These are phyloP conservation scores for Oryza officinalis DNA, from an alignment of 176 grass and related monocot species.

Conservation along the genomic window DNA sequence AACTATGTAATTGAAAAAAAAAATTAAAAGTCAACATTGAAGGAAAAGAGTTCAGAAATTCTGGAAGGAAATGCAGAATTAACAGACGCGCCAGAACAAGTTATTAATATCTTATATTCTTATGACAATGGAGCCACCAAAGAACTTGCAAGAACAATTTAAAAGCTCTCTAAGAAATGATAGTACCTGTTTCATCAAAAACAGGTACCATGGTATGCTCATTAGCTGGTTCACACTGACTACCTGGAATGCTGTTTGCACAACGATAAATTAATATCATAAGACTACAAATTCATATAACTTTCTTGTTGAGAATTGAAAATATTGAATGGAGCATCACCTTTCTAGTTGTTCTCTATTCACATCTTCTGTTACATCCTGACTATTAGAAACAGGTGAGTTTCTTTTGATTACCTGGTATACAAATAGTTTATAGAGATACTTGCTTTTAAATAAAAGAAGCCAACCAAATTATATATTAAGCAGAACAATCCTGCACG, in stretches of 20 bases:
- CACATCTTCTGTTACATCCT: conserved; percentile 15
- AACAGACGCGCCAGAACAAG: neutral
- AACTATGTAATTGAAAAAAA: neutral
- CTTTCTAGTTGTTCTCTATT: conserved; percentile 26
- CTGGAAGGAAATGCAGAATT: neutral
- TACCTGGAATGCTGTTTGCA: conserved; percentile 35
- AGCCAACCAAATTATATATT: neutral
- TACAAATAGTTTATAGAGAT: neutral
- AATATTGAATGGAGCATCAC: conserved; percentile 18
- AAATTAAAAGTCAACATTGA: neutral
- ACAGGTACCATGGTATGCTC: conserved; percentile 5
- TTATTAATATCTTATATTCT: neutral
- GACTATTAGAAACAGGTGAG: conserved; percentile 19
- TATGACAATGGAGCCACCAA: neutral
- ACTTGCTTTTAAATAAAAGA: neutral
- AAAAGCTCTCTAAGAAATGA: neutral
- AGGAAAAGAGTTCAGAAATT: neutral
- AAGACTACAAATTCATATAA: neutral
- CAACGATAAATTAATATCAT: neutral
- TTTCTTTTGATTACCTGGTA: conserved; percentile 29
- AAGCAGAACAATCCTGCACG: neutral
- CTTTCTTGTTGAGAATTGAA: neutral
- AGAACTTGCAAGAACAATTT: neutral
- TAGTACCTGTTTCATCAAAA: conserved; percentile 32
- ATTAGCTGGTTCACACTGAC: conserved; percentile 21